Evolutionary conservation across 176 grass and related monocot species (phyloP).

Genomic region (Aegilops longissima): DNA sequence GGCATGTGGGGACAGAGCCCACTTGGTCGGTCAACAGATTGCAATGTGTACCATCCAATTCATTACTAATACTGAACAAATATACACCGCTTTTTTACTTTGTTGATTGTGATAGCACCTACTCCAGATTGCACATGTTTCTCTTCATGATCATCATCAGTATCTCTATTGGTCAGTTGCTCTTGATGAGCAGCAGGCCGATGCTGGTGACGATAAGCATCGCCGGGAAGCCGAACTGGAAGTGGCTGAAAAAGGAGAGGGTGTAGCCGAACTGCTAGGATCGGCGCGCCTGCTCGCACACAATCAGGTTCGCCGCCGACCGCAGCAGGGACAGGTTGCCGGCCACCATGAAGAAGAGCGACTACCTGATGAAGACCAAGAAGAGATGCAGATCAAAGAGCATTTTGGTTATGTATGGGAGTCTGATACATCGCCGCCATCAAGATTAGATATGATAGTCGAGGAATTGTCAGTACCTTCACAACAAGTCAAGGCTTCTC

Average conservation of each 20-base stretch:
- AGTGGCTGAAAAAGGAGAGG: constrained; percentile 78
- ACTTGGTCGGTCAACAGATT: not conserved
- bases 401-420: too few relatives aligned
- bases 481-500: too few relatives aligned
- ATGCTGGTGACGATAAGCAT: constrained; percentile 61
- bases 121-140: too few relatives aligned
- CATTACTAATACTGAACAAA: not conserved
- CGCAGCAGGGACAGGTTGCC: constrained; percentile 91
- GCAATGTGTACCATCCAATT: too few relatives aligned
- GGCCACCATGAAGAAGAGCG: constrained; percentile 50
- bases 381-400: too few relatives aligned
- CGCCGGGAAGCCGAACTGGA: constrained; percentile 73
- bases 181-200: constrained; percentile 65
- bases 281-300: constrained; percentile 86
- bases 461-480: too few relatives aligned
- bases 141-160: too few relatives aligned
- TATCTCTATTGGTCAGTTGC: not conserved
- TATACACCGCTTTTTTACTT: not conserved
- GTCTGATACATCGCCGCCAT: too few relatives aligned
- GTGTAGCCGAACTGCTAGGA: constrained; percentile 67
- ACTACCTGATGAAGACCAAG: too few relatives aligned
- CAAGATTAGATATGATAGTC: too few relatives aligned
- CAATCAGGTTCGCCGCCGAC: constrained; percentile 87
- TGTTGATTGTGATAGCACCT: too few relatives aligned
- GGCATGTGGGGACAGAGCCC: too few relatives aligned